A percentile compares a stretch with the other conserved stretches of the same genome.
Conservation (phyloP, 148 eudicot genomes). For the Rhododendron ovatum region DNA sequence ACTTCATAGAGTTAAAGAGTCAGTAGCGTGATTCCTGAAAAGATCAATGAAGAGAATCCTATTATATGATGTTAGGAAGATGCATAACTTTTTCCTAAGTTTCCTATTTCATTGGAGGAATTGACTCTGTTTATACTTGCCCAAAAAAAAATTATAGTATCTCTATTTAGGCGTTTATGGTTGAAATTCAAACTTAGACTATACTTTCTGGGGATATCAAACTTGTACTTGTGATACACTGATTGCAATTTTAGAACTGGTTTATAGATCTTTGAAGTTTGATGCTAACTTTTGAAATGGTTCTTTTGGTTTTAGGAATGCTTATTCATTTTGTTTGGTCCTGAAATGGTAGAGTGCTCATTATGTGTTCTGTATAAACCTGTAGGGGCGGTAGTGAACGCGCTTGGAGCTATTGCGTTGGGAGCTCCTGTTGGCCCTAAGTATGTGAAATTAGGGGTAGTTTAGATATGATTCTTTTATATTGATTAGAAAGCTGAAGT, state of each 20-base stretch:
- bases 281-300: background rate
- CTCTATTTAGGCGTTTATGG: background rate
- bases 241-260: background rate
- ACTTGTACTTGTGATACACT: background rate
- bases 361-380: background rate
- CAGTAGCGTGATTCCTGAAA: background rate
- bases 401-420: slow-evolving; percentile 78
- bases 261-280: slow-evolving; percentile 12
- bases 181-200: background rate
- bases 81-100: background rate
- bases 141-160: background rate
- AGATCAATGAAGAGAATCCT: background rate
- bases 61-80: background rate
- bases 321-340: background rate
- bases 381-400: slow-evolving; percentile 68
- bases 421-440: slow-evolving; percentile 81
- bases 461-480: background rate
- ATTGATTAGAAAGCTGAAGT: slow-evolving; percentile 6
- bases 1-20: background rate
- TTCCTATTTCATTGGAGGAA: background rate
- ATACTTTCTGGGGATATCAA: background rate
- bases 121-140: background rate
- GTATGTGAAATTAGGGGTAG: slow-evolving; percentile 41
- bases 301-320: background rate
- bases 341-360: background rate